Percentiles rank a stretch among this genome's conserved stretches.
Evolutionary conservation across 2,329 filamentous ascomycete species (phyloP).

Genomic region (Diaporthe destruens): DNA sequence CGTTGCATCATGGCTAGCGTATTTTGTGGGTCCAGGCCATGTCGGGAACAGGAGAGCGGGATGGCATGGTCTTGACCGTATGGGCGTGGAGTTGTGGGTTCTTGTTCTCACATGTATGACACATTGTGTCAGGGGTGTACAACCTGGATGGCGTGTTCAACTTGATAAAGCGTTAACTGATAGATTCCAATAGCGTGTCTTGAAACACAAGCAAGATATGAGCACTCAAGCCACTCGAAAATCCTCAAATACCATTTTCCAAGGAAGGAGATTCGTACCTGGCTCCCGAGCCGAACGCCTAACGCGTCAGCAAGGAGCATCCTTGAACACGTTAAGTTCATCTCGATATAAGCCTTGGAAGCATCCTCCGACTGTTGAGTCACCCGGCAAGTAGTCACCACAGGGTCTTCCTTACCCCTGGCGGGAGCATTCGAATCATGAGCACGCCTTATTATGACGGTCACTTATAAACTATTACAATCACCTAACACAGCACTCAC

Average conservation of each 20-base stretch:
- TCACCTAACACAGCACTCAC: neutral
- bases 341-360: too few species aligned
- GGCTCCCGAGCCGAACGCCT: neutral
- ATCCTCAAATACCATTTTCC: neutral
- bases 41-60: neutral
- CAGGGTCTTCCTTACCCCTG: neutral
- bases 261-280: neutral
- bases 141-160: too few species aligned
- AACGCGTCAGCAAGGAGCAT: neutral
- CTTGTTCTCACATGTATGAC: neutral
- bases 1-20: neutral
- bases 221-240: neutral
- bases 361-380: slow-evolving; percentile 1
- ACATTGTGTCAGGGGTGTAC: neutral
- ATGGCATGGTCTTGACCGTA: neutral
- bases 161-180: neutral
- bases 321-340: neutral
- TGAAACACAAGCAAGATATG: neutral
- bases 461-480: neutral
- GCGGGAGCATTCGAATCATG: slow-evolving; percentile 5
- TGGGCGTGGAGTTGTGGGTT: neutral
- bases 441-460: too few species aligned
- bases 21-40: neutral
- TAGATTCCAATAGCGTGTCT: neutral
- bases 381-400: neutral